Conservation (phyloP, 2,329 filamentous ascomycete genomes). For the Fusarium burgessii region DNA sequence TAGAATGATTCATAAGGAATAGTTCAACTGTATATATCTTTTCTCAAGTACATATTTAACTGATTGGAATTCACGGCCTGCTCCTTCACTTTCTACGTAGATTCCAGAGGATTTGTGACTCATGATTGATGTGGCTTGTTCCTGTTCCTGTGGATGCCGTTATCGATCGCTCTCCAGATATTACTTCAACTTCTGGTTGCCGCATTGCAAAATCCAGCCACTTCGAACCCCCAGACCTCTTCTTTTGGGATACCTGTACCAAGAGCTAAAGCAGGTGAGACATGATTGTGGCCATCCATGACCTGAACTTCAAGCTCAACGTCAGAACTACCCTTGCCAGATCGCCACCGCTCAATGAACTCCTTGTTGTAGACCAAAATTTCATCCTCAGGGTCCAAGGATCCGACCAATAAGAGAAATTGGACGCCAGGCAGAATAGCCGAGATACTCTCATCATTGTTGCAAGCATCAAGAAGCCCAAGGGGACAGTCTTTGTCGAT, state of each 20-base stretch:
- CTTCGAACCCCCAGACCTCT: not conserved
- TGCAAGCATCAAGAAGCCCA: not conserved
- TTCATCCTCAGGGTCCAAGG: not conserved
- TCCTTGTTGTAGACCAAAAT: not conserved
- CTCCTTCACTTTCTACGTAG: no score
- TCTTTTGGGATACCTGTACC: not conserved
- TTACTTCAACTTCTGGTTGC: not conserved
- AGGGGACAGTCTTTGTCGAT: not conserved
- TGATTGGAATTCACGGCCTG: not conserved
- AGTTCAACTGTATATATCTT: not conserved
- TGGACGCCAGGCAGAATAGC: not conserved
- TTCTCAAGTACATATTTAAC: not conserved
- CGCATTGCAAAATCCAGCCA: not conserved
- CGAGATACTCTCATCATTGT: not conserved
- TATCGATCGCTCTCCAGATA: accelerated
- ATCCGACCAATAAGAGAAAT: not conserved
- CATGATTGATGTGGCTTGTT: no score
- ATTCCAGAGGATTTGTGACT: no score
- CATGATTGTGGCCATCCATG: not conserved
- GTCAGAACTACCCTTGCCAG: not conserved
- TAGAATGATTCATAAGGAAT: not conserved
- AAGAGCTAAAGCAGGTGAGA: not conserved
- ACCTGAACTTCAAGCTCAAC: not conserved
- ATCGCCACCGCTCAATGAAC: not conserved
- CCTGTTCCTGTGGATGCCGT: accelerated